phyloP scores from a whole-genome alignment of 208 protist species.

The Leishmania lainsoni region DNA sequence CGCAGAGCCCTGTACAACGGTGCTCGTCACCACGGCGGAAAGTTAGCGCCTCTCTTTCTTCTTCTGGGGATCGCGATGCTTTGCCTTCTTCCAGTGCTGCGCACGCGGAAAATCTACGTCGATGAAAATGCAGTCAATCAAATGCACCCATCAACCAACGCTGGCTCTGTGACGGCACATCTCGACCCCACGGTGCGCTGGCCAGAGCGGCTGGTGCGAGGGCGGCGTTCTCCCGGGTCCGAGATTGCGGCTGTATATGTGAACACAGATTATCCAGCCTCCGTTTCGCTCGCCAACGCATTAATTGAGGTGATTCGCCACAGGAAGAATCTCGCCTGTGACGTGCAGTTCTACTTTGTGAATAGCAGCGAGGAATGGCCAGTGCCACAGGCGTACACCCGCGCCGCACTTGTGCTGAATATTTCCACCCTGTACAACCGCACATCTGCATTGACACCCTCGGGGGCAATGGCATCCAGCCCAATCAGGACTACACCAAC shows the following conservation, averaged over 20 bases:
- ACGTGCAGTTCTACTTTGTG: constrained; percentile 76
- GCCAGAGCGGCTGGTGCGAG: constrained; percentile 48
- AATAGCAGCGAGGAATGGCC: constrained; percentile 45
- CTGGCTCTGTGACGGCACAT: constrained; percentile 1
- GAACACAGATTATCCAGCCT: constrained; percentile 38
- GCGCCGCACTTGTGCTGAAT: constrained; percentile 65
- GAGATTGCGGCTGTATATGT: constrained; percentile 73
- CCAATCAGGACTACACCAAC: constrained; percentile 74
- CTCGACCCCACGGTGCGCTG: constrained; percentile 27
- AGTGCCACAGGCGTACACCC: constrained; percentile 52
- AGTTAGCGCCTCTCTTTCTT: constrained; percentile 47
- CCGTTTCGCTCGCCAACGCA: constrained; percentile 53
- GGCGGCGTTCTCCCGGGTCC: constrained; percentile 61
- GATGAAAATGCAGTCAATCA: constrained; percentile 67
- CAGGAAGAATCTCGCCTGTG: constrained; percentile 50
- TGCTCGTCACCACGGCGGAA: constrained; percentile 40
- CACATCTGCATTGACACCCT: constrained; percentile 58
- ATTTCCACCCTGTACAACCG: constrained; percentile 50
- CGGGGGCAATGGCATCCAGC: constrained; percentile 59
- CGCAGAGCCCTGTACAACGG: constrained; percentile 18
- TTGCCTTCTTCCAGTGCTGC: constrained; percentile 35
- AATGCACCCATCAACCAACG: constrained; percentile 11
- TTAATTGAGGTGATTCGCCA: constrained; percentile 39
- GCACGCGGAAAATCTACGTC: constrained; percentile 36
- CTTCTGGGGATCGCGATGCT: constrained; percentile 47